Conservation (phyloP, 2,329 filamentous ascomycete genomes). For the Calonectria montana region DNA sequence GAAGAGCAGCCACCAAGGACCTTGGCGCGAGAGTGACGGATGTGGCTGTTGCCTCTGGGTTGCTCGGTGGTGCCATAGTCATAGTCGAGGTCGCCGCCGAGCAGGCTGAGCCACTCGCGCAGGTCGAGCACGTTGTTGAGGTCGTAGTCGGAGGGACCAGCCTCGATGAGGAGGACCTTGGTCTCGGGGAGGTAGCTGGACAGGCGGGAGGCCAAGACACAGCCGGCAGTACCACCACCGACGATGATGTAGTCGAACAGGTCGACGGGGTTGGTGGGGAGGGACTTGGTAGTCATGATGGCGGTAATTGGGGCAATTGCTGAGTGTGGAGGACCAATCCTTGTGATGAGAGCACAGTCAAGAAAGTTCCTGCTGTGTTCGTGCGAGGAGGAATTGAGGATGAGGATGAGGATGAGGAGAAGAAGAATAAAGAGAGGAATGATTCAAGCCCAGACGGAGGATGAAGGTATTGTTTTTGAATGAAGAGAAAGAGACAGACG, state of each 20-base stretch:
- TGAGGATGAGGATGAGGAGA: not conserved
- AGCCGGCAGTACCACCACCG: constrained; percentile 87
- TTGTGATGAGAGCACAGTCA: constrained; percentile 7
- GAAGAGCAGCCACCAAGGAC: constrained; percentile 93
- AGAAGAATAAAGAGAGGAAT: not conserved
- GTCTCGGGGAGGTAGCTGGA: constrained; percentile 87
- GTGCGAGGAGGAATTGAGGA: not conserved
- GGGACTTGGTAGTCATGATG: constrained; percentile 75
- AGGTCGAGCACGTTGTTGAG: constrained; percentile 88
- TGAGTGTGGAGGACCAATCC: constrained; percentile 8
- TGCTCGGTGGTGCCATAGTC: constrained; percentile 92
- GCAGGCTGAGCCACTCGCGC: constrained; percentile 86
- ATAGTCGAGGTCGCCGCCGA: constrained; percentile 90
- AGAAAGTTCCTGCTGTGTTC: constrained; percentile 1
- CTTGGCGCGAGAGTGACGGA: constrained; percentile 92
- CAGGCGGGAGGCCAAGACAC: constrained; percentile 83
- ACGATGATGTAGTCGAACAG: constrained; percentile 88
- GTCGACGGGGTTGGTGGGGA: constrained; percentile 72
- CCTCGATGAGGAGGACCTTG: constrained; percentile 86
- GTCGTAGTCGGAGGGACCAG: constrained; percentile 88
- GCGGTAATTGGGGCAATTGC: constrained; percentile 5
- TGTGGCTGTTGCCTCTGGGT: constrained; percentile 91
- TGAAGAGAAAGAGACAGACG: constrained; percentile 9
- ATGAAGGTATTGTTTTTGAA: constrained; percentile 15
- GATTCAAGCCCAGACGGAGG: not conserved